phyloP scores from a whole-genome alignment of 2,329 filamentous ascomycete species.

The Diaporthe citri region DNA sequence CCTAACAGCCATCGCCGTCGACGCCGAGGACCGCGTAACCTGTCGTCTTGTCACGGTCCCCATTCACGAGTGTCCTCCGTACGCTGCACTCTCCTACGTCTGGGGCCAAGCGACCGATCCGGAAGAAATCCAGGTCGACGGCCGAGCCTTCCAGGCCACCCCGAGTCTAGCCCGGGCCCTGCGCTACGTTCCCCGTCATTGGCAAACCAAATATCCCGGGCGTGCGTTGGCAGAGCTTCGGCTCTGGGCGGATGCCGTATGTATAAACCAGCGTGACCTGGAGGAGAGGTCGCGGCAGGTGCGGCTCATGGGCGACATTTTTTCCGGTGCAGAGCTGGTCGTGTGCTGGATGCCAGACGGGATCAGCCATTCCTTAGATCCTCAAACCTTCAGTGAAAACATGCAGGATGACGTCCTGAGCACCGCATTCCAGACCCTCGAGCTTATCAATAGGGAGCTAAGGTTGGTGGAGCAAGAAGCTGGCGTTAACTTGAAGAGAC shows the following conservation, averaged over 20 bases:
- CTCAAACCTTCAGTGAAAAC: not conserved
- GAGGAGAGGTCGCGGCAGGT: constrained; percentile 10
- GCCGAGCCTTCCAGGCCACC: not conserved
- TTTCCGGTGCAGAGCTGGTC: constrained; percentile 1
- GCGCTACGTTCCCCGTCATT: not conserved
- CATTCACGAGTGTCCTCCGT: not conserved
- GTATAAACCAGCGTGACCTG: constrained; percentile 24
- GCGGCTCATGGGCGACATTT: not conserved
- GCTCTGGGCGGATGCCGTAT: constrained; percentile 23
- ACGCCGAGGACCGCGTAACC: not conserved
- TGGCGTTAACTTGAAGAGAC: too few relatives aligned
- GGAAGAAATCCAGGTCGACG: not conserved
- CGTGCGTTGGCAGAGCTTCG: not conserved
- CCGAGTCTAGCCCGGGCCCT: not conserved
- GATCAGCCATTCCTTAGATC: not conserved
- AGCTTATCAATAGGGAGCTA: not conserved
- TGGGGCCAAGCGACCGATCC: not conserved
- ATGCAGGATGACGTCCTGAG: not conserved
- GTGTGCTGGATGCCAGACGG: constrained; percentile 14
- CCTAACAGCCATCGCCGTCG: not conserved
- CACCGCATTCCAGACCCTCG: not conserved
- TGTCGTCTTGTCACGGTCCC: not conserved
- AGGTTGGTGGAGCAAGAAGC: not conserved
- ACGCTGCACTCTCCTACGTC: constrained; percentile 5
- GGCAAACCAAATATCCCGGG: not conserved